Conservation (phyloP, 2,329 filamentous ascomycete genomes). For the Colletotrichum coccodes region DNA sequence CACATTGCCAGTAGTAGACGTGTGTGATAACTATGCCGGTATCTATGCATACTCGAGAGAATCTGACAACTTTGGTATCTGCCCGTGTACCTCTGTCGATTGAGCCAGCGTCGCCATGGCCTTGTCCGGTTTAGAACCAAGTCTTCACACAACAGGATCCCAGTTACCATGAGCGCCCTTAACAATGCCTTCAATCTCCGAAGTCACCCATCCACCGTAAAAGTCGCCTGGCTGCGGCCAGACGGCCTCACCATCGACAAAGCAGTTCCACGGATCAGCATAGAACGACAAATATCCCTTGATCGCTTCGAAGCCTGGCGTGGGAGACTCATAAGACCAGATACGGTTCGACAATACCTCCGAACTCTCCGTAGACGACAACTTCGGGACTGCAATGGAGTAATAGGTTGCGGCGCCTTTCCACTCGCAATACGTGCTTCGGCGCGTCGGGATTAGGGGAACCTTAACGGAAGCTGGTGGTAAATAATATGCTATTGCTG, state of each 20-base stretch:
- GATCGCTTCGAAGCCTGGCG: constrained; percentile 60
- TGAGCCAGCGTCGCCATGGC: too few species aligned
- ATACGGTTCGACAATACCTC: constrained; percentile 58
- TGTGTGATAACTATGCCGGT: too few species aligned
- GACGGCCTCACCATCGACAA: constrained; percentile 69
- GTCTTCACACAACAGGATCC: constrained; percentile 45
- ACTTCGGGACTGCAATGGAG: constrained; percentile 52
- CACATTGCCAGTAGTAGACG: background rate
- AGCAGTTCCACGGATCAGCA: constrained; percentile 70
- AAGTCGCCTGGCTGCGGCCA: constrained; percentile 70
- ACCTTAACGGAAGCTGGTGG: constrained; percentile 60
- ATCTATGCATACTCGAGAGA: background rate
- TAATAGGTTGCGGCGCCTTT: constrained; percentile 71
- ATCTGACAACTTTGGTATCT: too few species aligned
- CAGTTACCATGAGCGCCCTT: constrained; percentile 53
- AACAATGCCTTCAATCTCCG: constrained; percentile 64
- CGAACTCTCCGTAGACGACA: constrained; percentile 40
- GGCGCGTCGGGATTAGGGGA: constrained; percentile 55
- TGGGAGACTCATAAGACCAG: constrained; percentile 69
- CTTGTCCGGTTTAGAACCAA: too few species aligned
- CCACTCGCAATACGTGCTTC: constrained; percentile 66
- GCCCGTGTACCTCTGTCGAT: background rate
- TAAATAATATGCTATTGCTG: constrained; percentile 65
- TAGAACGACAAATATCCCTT: constrained; percentile 69
- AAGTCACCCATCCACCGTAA: constrained; percentile 73